Conservation (phyloP, 805 yeast species). For the Monosporozyma aerobia region DNA sequence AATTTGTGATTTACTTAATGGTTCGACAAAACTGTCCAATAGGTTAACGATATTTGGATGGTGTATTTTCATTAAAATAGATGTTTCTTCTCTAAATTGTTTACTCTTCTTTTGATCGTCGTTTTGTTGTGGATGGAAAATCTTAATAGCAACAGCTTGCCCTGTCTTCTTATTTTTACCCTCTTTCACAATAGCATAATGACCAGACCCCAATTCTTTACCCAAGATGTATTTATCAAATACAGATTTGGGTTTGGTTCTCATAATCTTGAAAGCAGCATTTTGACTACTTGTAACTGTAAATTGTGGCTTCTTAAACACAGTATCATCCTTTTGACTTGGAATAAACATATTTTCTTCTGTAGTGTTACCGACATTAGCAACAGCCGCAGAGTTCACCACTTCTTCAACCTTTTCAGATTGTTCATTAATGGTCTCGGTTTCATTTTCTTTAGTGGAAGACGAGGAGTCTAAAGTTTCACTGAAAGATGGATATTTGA, state of each 20-base stretch:
- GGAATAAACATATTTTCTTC: neutral
- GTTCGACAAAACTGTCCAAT: conserved; percentile 50
- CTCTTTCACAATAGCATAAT: conserved; percentile 73
- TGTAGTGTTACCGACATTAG: neutral
- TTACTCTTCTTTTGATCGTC: conserved; percentile 34
- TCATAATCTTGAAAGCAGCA: conserved; percentile 9
- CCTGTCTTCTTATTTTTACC: conserved; percentile 52
- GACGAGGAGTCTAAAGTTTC: conserved; percentile 5
- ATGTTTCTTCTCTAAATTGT: conserved; percentile 55
- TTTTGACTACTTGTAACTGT: conserved; percentile 19
- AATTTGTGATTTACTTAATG: conserved; percentile 35
- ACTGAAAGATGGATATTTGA: conserved; percentile 31
- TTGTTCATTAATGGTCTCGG: neutral
- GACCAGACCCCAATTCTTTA: conserved; percentile 61
- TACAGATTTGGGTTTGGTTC: conserved; percentile 33
- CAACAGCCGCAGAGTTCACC: neutral
- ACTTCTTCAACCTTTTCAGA: neutral
- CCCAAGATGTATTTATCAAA: conserved; percentile 46
- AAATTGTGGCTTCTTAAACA: conserved; percentile 24
- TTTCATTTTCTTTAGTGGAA: neutral
- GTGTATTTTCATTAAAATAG: conserved; percentile 51
- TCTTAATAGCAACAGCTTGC: conserved; percentile 59
- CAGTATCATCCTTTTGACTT: conserved; percentile 7
- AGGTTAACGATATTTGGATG: conserved; percentile 67
- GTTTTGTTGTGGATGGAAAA: conserved; percentile 49